These are phyloP conservation scores for Amyloporia xantha DNA, from an alignment of 768 basidiomycete species.

Conservation along the genomic window DNA sequence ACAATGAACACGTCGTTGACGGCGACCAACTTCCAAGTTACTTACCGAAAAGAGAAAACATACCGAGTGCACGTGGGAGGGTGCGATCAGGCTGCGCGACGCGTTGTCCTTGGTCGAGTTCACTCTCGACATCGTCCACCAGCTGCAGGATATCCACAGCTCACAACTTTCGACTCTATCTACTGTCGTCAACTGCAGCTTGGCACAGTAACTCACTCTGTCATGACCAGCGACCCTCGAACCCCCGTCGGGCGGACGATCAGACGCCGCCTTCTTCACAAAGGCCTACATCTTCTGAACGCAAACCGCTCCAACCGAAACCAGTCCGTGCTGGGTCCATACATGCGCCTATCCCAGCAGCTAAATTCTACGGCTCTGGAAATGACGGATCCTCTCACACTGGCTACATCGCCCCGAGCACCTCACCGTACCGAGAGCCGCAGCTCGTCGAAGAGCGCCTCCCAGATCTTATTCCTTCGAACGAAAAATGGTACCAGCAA, in stretches of 20 bases:
- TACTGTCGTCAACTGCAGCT: too few species aligned
- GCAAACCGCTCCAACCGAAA: not conserved
- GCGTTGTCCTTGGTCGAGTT: too few species aligned
- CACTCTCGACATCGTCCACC: too few species aligned
- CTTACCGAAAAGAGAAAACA: too few species aligned
- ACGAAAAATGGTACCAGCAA: not conserved
- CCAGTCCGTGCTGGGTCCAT: not conserved
- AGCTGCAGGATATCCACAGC: too few species aligned
- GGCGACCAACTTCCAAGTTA: too few species aligned
- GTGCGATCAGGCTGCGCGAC: too few species aligned
- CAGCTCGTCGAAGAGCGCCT: slow-evolving; percentile 22
- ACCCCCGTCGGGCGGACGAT: slow-evolving; percentile 1
- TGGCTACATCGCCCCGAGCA: slow-evolving; percentile 23
- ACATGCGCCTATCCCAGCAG: not conserved
- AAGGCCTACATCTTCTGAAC: not conserved
- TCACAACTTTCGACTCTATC: too few species aligned
- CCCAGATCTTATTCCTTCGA: slow-evolving; percentile 9
- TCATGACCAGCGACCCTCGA: slow-evolving; percentile 1
- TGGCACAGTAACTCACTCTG: not conserved
- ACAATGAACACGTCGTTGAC: too few species aligned
- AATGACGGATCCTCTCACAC: slow-evolving; percentile 26
- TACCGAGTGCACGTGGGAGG: too few species aligned
- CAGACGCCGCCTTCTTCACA: not conserved
- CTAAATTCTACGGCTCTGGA: not conserved
- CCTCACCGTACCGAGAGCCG: slow-evolving; percentile 24